Evolutionary conservation across 345 rosid species (phyloP), one percentile per base, ranked within the genome.

Genomic region (Ceriops zippeliana): DNA sequence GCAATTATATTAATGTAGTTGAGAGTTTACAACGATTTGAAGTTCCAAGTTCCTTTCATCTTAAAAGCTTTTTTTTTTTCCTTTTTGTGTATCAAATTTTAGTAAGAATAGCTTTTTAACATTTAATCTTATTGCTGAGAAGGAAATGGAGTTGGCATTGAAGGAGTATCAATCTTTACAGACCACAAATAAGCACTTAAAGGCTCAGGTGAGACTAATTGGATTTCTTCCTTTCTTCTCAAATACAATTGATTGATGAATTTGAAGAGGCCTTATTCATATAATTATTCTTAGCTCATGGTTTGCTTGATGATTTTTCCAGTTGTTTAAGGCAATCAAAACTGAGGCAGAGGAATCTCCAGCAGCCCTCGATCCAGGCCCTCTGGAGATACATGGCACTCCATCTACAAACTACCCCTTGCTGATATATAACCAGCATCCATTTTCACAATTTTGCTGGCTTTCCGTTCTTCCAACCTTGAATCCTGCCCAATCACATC

Each of bases 101-200:
- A 59, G 16, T 68, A 46, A 53, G 11, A n/a, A 42, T 67, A 52
- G 35, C 61, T 59, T 49, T 56, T 38, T 69, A 28, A 20, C 30
- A 27, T 69, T 57, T 81, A 38, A 71, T 58, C 62, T 77, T 68
- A 71, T 68, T 80, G n/a, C 59, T 42, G 74, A 28, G 79, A 73
- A 92, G 98, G 88, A 88, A 78, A 87, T 81, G 75, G 96, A 90
- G 70, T 72, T 67, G 68, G 93, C 87, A 27, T 66, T 86, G 75
- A 85, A 79, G 74, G 91, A 90, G 75, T 87, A 76, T 28, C 74
- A 79, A 61, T 84, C 85, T 68, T 75, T 88, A 73, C 91, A 90
- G 83, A 75, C 77, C 20, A 79, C 69, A 38, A 92, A 92, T 63
- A 88, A 80, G 78, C 84, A 82, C 52, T 78, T 90, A 58, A 90